A percentile compares a stretch with the other conserved stretches of the same genome.
Conservation (phyloP, 2,329 filamentous ascomycete genomes). For the Chaetothyriales sp. region DNA sequence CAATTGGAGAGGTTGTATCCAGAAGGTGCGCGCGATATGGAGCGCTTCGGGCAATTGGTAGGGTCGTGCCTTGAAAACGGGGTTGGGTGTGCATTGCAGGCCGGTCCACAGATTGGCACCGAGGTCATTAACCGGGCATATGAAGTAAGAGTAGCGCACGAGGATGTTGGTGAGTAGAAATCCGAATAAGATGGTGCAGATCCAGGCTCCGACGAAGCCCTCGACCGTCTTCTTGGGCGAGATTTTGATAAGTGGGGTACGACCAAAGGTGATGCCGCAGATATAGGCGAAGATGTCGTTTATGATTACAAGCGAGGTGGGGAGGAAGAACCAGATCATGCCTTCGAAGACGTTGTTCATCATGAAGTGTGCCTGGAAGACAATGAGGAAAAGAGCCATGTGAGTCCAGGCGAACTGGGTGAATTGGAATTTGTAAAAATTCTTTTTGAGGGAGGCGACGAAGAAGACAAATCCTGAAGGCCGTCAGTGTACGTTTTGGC, state of each 20-base stretch:
- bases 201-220: constrained; percentile 89
- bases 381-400: constrained; percentile 96
- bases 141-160: constrained; percentile 90
- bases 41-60: constrained; percentile 62
- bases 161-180: constrained; percentile 69
- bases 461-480: constrained; percentile 87
- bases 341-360: constrained; percentile 99
- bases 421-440: constrained; percentile 97
- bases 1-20: constrained; percentile 77
- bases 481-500: constrained; percentile 1
- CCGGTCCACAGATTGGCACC: constrained; percentile 88
- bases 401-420: constrained; percentile 99
- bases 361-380: constrained; percentile 95
- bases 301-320: constrained; percentile 85
- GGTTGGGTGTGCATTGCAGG: constrained; percentile 78
- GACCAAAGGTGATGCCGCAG: constrained; percentile 90
- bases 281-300: constrained; percentile 99
- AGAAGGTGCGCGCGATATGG: constrained; percentile 58
- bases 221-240: constrained; percentile 99
- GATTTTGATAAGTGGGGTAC: constrained; percentile 92
- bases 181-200: constrained; percentile 83
- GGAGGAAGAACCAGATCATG: constrained; percentile 99
- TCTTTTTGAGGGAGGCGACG: constrained; percentile 83
- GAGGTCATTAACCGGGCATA: constrained; percentile 92
- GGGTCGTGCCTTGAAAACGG: constrained; percentile 67